phyloP scores from a whole-genome alignment of 441 rosid species.

The Iberis amara region DNA sequence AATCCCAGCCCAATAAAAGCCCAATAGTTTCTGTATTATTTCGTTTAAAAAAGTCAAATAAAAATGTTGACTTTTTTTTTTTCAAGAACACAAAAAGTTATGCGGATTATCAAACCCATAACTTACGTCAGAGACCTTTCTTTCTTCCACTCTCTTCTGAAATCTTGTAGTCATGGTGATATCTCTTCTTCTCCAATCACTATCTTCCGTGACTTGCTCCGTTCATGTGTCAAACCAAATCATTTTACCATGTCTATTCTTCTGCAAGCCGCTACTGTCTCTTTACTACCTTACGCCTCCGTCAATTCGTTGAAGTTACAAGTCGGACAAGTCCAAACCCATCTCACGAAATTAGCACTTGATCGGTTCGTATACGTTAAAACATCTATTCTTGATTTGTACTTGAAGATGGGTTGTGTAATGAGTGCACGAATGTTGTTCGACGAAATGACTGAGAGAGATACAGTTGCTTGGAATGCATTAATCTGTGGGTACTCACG shows the following conservation, averaged over 20 bases:
- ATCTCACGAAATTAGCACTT: slow-evolving; percentile 48
- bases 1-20: too few species aligned
- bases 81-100: too few species aligned
- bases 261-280: slow-evolving; percentile 37
- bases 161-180: slow-evolving; percentile 36
- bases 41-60: too few species aligned
- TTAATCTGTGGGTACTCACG: slow-evolving; percentile 68
- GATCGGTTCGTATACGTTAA: slow-evolving; percentile 45
- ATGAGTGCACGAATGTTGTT: slow-evolving; percentile 43
- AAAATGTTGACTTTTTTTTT: too few species aligned
- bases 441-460: slow-evolving; percentile 62
- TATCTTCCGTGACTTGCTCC: slow-evolving; percentile 51
- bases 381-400: slow-evolving; percentile 48
- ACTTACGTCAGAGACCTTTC: slow-evolving; percentile 26
- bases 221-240: slow-evolving; percentile 40
- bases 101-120: slow-evolving; percentile 33
- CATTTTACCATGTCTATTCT: slow-evolving; percentile 56
- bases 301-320: slow-evolving; percentile 29
- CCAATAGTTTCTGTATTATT: too few species aligned
- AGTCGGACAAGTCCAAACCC: slow-evolving; percentile 46
- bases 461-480: slow-evolving; percentile 74
- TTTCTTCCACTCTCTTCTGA: slow-evolving; percentile 43
- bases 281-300: slow-evolving; percentile 7
- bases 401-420: slow-evolving; percentile 41
- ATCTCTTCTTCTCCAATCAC: slow-evolving; percentile 34